These are phyloP conservation scores for Cutaneotrichosporon spelunceum DNA, from an alignment of 1,284 basidiomycete genomes.

Conservation along the genomic window DNA sequence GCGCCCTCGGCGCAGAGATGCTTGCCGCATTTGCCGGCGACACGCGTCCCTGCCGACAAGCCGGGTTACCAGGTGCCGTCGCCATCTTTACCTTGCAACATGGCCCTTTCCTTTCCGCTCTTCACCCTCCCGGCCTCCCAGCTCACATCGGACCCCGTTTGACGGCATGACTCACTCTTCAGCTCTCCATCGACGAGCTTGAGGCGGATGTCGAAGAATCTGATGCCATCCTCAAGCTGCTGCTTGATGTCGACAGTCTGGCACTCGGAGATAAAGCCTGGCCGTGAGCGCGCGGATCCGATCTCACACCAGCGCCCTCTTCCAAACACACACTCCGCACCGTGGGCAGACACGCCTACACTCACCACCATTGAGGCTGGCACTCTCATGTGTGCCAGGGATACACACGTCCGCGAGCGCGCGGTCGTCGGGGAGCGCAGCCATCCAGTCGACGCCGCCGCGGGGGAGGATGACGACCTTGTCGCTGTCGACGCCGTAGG, in stretches of 20 bases:
- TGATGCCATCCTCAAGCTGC: slow-evolving; percentile 58
- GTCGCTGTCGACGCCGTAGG: slow-evolving; percentile 19
- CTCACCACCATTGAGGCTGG: slow-evolving; percentile 17
- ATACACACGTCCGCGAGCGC: slow-evolving; percentile 22
- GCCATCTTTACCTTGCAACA: too few relatives aligned
- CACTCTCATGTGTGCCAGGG: slow-evolving; percentile 21
- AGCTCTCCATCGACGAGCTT: slow-evolving; percentile 60
- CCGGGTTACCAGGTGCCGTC: too few relatives aligned
- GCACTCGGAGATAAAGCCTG: slow-evolving; percentile 45
- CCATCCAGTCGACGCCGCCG: slow-evolving; percentile 14
- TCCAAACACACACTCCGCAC: background rate
- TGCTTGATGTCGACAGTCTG: slow-evolving; percentile 42
- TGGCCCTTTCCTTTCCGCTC: too few relatives aligned
- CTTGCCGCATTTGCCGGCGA: background rate
- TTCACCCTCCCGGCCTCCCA: too few relatives aligned
- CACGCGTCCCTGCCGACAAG: too few relatives aligned
- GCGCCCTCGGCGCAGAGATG: too few relatives aligned
- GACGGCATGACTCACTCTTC: slow-evolving; percentile 42
- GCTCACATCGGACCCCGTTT: too few relatives aligned
- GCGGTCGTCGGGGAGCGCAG: slow-evolving; percentile 20
- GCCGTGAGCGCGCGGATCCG: background rate
- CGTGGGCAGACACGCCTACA: background rate
- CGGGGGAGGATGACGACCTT: slow-evolving; percentile 17
- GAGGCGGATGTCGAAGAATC: slow-evolving; percentile 76
- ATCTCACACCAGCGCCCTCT: background rate